These are phyloP conservation scores for Phaseolus coccineus DNA, from an alignment of 331 rosid species.

Conservation along the genomic window DNA sequence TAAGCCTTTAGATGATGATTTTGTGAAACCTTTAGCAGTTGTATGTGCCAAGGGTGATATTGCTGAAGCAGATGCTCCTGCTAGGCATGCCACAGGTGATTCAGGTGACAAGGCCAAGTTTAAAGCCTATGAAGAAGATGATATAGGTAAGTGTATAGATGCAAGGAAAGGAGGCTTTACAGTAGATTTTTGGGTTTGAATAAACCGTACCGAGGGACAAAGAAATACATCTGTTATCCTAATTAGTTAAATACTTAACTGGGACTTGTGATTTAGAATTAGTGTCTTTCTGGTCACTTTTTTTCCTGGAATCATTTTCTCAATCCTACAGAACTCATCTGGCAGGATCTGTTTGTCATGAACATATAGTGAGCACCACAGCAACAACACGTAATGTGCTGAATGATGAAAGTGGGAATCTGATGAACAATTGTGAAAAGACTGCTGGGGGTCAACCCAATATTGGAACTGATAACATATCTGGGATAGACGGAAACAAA, in stretches of 20 bases:
- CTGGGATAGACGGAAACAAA: slow-evolving; percentile 43
- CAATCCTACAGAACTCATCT: slow-evolving; percentile 46
- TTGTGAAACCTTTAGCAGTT: slow-evolving; percentile 41
- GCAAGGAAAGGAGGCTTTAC: slow-evolving; percentile 25
- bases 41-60: slow-evolving; percentile 39
- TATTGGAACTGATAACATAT: slow-evolving; percentile 42
- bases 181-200: slow-evolving; percentile 27
- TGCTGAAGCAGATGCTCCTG: slow-evolving; percentile 51
- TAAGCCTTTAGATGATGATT: slow-evolving; percentile 51
- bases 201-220: slow-evolving; percentile 23
- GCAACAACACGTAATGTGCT: slow-evolving; percentile 41
- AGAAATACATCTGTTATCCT: slow-evolving; percentile 5
- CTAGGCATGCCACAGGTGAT: slow-evolving; percentile 42
- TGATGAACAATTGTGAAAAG: slow-evolving; percentile 39
- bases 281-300: slow-evolving; percentile 30
- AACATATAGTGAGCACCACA: slow-evolving; percentile 45
- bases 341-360: slow-evolving; percentile 56
- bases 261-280: slow-evolving; percentile 12
- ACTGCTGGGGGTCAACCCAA: slow-evolving; percentile 37
- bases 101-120: slow-evolving; percentile 45
- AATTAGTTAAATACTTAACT: slow-evolving; percentile 26
- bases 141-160: slow-evolving; percentile 49
- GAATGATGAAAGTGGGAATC: slow-evolving; percentile 43
- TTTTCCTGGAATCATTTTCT: slow-evolving; percentile 40
- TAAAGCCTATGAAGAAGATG: slow-evolving; percentile 44